A percentile compares a stretch with the other conserved stretches of the same genome.
Conservation (phyloP, 2,329 filamentous ascomycete genomes). For the Fusarium sp. region DNA sequence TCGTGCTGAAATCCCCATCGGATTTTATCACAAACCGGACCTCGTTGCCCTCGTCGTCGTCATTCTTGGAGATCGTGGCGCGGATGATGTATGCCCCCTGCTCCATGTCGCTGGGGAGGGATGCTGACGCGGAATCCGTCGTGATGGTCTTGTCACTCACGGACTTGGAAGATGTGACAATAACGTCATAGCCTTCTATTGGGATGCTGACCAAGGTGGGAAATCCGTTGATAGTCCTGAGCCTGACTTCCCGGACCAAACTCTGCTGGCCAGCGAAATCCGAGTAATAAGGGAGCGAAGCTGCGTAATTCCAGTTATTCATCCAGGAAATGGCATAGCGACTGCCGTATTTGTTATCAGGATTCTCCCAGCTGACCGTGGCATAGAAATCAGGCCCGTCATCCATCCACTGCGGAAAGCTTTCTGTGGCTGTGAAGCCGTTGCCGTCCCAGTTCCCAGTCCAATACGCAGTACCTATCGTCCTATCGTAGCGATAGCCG, state of each 20-base stretch:
- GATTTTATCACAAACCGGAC: neutral
- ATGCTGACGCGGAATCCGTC: neutral
- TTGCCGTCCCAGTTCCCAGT: accelerated
- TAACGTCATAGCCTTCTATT: neutral
- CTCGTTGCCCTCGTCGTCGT: neutral
- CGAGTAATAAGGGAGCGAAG: neutral
- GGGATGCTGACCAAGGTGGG: neutral
- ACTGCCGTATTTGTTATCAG: neutral
- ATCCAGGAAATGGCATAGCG: neutral
- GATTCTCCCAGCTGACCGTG: neutral
- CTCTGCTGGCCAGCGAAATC: neutral
- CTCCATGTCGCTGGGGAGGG: neutral
- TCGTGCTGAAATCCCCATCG: neutral
- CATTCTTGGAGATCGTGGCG: neutral
- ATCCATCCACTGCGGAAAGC: neutral
- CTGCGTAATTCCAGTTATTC: neutral
- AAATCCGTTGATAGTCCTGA: neutral
- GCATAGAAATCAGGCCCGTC: neutral
- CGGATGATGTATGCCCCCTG: neutral
- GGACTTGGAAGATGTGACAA: accelerated
- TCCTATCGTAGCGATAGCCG: neutral
- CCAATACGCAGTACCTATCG: neutral
- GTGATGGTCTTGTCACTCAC: neutral
- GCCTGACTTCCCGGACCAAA: neutral
- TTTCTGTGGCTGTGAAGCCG: neutral